Conservation (phyloP, 2,329 filamentous ascomycete species). For the Fusarium coffeatum region DNA sequence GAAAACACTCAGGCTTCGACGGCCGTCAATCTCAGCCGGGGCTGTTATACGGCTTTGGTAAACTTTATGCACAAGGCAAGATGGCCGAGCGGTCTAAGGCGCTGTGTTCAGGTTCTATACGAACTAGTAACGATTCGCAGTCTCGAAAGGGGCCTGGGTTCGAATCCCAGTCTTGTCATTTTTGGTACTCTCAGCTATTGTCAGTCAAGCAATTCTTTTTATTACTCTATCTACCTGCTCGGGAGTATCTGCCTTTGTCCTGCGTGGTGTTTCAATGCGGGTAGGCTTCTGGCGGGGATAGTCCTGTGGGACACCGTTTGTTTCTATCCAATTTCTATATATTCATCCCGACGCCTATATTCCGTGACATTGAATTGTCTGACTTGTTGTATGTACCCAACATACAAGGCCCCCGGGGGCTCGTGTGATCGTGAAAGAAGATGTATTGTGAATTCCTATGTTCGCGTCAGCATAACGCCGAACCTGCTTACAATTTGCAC, state of each 20-base stretch:
- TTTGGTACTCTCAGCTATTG: not conserved
- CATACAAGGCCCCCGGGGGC: accelerated
- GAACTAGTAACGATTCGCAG: constrained; percentile 40
- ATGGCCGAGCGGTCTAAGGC: constrained; percentile 41
- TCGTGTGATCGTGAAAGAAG: too few species aligned
- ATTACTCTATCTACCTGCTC: not conserved
- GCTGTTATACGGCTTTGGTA: not conserved
- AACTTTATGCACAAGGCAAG: not conserved
- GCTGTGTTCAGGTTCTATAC: constrained; percentile 42
- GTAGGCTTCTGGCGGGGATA: accelerated
- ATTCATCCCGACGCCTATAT: too few species aligned
- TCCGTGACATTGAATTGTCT: too few species aligned
- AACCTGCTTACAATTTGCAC: accelerated
- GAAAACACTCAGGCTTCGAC: not conserved
- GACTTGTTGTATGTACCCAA: too few species aligned
- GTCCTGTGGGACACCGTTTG: too few species aligned
- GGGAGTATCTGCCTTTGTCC: not conserved
- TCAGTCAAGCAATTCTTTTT: not conserved
- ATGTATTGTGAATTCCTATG: too few species aligned
- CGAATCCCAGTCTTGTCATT: constrained; percentile 41
- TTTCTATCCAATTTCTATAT: too few species aligned
- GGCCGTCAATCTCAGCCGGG: accelerated
- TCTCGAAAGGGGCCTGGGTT: constrained; percentile 43
- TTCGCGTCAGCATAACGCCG: accelerated
- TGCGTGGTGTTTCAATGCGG: not conserved